These are phyloP conservation scores for Lunularia cruciata DNA, from an alignment of 225 moss, liverwort and hornwort species.

Conservation along the genomic window DNA sequence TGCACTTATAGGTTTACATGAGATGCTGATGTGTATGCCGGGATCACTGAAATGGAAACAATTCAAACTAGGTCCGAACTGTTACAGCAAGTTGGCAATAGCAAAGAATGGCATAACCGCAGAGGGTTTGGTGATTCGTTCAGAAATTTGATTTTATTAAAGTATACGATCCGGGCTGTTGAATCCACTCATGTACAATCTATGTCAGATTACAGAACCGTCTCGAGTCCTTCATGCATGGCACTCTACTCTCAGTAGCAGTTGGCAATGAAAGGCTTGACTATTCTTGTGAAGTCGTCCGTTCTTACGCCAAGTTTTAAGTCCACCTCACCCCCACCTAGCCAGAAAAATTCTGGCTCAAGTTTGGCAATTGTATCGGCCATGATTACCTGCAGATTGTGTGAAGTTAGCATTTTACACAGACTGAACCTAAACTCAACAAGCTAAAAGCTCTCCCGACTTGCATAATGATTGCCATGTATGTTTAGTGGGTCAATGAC, in stretches of 20 bases:
- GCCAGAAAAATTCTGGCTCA: constrained; percentile 77
- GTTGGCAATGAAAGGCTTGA: constrained; percentile 75
- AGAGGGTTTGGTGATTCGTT: too few relatives aligned
- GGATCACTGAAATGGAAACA: too few relatives aligned
- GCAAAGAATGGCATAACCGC: too few relatives aligned
- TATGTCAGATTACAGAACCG: too few relatives aligned
- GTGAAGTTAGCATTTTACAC: background rate
- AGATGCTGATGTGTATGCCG: too few relatives aligned
- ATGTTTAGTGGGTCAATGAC: too few relatives aligned
- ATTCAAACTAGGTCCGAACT: too few relatives aligned
- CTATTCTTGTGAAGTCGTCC: constrained; percentile 55
- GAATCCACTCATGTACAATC: too few relatives aligned
- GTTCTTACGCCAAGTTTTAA: constrained; percentile 77
- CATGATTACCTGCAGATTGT: constrained; percentile 68
- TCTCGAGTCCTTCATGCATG: background rate
- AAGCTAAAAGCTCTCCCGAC: background rate
- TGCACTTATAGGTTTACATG: too few relatives aligned
- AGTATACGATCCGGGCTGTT: too few relatives aligned
- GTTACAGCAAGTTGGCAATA: too few relatives aligned
- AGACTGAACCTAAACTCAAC: background rate
- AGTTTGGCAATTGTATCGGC: constrained; percentile 73
- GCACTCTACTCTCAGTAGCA: constrained; percentile 39
- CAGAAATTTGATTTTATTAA: too few relatives aligned
- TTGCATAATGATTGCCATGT: background rate
- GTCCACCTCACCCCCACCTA: constrained; percentile 92